Conservation (phyloP, 306 rosid species). For the Lupinus albus region DNA sequence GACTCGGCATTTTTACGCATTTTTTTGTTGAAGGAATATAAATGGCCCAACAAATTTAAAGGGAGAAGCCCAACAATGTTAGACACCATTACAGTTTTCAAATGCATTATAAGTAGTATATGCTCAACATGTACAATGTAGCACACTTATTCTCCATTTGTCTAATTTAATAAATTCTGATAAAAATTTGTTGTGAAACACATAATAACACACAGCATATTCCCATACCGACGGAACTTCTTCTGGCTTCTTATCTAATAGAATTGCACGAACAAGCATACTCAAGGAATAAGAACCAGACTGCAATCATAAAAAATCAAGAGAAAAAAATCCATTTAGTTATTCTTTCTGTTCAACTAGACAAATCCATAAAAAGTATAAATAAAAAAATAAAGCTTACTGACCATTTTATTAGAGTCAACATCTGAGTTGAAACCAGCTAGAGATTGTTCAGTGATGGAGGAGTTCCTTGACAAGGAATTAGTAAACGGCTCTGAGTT, state of each 20-base stretch:
- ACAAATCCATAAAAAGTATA: constrained; percentile 24
- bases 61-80: no score
- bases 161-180: constrained; percentile 7
- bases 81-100: not conserved
- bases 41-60: no score
- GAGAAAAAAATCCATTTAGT: constrained; percentile 3
- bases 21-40: no score
- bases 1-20: constrained; percentile 20
- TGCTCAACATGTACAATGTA: constrained; percentile 4
- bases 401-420: constrained; percentile 82
- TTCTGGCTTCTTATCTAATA: constrained; percentile 86
- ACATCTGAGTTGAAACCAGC: constrained; percentile 47
- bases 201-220: not conserved
- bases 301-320: constrained; percentile 48
- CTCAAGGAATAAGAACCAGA: constrained; percentile 63
- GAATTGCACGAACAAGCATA: constrained; percentile 70
- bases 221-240: constrained; percentile 80
- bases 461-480: constrained; percentile 74
- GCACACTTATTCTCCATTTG: constrained; percentile 10
- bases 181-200: constrained; percentile 25
- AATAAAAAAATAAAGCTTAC: constrained; percentile 52
- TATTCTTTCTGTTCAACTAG: constrained; percentile 28
- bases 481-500: constrained; percentile 84
- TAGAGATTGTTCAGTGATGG: constrained; percentile 60
- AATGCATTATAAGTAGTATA: constrained; percentile 19